Base-by-base conservation (phyloP, 2,329 filamentous ascomycete species). In the Sporothrix brasiliensis region DNA sequence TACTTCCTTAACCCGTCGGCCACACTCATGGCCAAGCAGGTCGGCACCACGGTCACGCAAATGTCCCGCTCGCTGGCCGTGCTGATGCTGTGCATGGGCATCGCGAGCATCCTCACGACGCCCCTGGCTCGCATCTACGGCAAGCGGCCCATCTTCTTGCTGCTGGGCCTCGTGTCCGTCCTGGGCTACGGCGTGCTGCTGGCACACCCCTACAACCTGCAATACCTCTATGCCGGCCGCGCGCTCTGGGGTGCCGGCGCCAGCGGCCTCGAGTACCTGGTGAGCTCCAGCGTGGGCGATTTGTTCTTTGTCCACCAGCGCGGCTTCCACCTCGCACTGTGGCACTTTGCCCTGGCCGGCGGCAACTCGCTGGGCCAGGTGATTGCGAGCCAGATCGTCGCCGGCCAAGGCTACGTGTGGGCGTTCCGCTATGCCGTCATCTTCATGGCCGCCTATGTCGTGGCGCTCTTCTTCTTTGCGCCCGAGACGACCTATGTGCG, bases 51-150 rank as follows among this genome's bases (percentile, higher is more conserved):
- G 10, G 78, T 77, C 61, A 79, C 78, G 69, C 72, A 71, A n/a
- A 76, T 79, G 19, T 78, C 78, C 39, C 77, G 75, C 21, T 75
- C 77, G n/a, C 74, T 79, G 2, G 77, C 77, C 50, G 78, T 77
- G 72, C 76, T 77, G 16, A 75, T 79, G 53, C 83, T 94, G 78
- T 83, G 97, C 82, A 88, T 97, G 78, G 88, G 88, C 76, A 87
- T 88, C 77, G 88, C 94, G 79, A 92, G 87, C 78, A 74, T 79
- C 69, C 74, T 78, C 47, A 76, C 77, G 56, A 79, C 78, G 65
- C 76, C 70, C 27, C 74, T 72, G 74, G 77, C 70, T 34, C 75
- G 73, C 53, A 75, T 74, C 34, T 80, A 77, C 72, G 78, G 78
- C 11, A 77, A 78, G 54, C 75, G 78, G 3, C 47, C 63, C 7